Evolutionary conservation across 257 asterid species (phyloP).

Genomic region (Craterostigma plantagineum): DNA sequence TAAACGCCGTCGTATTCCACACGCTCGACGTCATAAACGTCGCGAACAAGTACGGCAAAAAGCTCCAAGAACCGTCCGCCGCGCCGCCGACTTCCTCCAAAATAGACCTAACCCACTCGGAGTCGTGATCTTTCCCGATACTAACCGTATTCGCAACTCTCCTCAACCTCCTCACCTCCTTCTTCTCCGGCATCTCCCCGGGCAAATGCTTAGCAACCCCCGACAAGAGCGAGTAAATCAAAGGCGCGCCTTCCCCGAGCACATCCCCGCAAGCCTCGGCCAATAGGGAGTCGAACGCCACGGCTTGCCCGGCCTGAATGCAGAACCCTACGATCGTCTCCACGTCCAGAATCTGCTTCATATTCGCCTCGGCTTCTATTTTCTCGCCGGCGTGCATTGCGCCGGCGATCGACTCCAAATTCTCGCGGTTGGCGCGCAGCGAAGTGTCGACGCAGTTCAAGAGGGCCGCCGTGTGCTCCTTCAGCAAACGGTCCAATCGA

Average conservation of each 20-base stretch:
- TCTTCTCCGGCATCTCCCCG: conserved; percentile 69
- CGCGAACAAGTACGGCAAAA: conserved; percentile 84
- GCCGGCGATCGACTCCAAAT: conserved; percentile 83
- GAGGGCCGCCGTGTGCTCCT: conserved; percentile 95
- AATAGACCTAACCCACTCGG: conserved; percentile 76
- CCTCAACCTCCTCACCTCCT: conserved; percentile 81
- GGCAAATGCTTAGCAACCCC: conserved; percentile 76
- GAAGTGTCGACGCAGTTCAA: conserved; percentile 87
- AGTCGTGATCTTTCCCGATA: conserved; percentile 57
- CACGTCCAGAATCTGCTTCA: conserved; percentile 83
- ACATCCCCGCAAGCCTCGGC: conserved; percentile 79
- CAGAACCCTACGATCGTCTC: conserved; percentile 91
- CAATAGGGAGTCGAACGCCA: conserved; percentile 66
- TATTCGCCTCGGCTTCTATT: conserved; percentile 54
- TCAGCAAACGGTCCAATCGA: conserved; percentile 70
- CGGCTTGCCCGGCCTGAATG: conserved; percentile 92
- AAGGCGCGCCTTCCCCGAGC: conserved; percentile 83
- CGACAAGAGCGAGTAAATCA: conserved; percentile 68
- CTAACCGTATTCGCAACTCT: conserved; percentile 63
- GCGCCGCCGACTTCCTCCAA: conserved; percentile 90
- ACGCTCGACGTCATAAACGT: conserved; percentile 69
- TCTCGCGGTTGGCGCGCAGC: conserved; percentile 79
- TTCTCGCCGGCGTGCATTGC: conserved; percentile 86
- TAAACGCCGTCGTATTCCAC: conserved; percentile 84
- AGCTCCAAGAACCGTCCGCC: conserved; percentile 85